phyloP scores from a whole-genome alignment of 148 eudicot genomes.

The Vaccinium darrowii region DNA sequence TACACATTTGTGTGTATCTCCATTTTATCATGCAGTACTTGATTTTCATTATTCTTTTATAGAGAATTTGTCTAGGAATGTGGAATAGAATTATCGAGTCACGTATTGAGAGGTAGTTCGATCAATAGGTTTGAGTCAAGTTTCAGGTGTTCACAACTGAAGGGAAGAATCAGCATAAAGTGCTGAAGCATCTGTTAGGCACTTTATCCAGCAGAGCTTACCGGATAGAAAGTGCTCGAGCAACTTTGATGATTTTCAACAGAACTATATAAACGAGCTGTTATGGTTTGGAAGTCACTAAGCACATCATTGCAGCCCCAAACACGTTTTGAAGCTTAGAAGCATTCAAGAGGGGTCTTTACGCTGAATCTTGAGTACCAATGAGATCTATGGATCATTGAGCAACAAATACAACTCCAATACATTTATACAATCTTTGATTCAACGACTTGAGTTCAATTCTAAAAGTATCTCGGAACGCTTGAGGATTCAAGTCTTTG shows the following conservation, averaged over 20 bases:
- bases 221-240: background rate
- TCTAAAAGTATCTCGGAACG: background rate
- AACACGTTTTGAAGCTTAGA: background rate
- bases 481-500: background rate
- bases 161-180: background rate
- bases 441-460: background rate
- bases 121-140: background rate
- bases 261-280: background rate
- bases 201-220: background rate
- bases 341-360: background rate
- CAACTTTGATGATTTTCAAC: background rate
- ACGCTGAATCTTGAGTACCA: background rate
- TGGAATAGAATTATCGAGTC: background rate
- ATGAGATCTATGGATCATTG: background rate
- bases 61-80: background rate
- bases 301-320: background rate
- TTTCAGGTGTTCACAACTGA: background rate
- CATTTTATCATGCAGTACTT: background rate
- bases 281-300: background rate
- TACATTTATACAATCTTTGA: background rate
- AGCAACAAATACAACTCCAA: background rate
- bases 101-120: background rate
- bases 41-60: background rate
- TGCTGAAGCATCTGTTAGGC: background rate
- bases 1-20: background rate